Percentiles rank a stretch among this genome's conserved stretches.
Evolutionary conservation across 2,329 filamentous ascomycete species (phyloP).

Genomic region (Sarocladium oryzae): DNA sequence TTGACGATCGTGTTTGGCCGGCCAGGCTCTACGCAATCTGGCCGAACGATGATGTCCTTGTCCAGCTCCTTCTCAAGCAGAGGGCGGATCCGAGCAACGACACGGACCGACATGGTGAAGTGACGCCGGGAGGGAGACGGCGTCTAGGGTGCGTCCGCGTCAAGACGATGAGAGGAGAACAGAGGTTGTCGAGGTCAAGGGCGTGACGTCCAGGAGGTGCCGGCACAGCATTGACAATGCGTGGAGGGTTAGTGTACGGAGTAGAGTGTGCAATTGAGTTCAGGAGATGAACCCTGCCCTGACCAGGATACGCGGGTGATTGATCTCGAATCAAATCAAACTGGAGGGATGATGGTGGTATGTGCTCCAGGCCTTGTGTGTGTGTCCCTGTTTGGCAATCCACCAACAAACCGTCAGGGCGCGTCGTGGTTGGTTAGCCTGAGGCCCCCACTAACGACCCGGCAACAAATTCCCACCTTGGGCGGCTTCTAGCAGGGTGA

Average conservation of each 20-base stretch:
- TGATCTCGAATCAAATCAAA: background rate
- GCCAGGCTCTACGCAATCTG: slow-evolving; percentile 55
- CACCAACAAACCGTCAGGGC: slow-evolving; percentile 3
- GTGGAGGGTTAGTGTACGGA: background rate
- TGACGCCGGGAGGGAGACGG: slow-evolving; percentile 10
- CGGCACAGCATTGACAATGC: slow-evolving; percentile 3
- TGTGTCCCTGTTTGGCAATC: slow-evolving; percentile 1
- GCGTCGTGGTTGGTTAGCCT: slow-evolving; percentile 7
- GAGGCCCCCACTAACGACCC: slow-evolving; percentile 7
- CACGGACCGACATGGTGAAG: slow-evolving; percentile 59
- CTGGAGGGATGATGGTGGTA: background rate
- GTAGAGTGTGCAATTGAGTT: slow-evolving; percentile 6
- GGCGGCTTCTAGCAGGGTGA: background rate
- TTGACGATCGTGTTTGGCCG: slow-evolving; percentile 65
- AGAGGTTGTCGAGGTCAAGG: background rate
- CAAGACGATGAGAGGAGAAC: background rate
- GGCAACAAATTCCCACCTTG: slow-evolving; percentile 8
- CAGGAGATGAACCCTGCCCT: slow-evolving; percentile 7
- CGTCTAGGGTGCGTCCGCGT: background rate
- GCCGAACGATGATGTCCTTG: slow-evolving; percentile 76
- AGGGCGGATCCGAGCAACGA: slow-evolving; percentile 86
- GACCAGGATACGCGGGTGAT: slow-evolving; percentile 1
- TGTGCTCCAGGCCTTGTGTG: background rate
- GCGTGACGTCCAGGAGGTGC: slow-evolving; percentile 4
- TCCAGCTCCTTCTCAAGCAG: slow-evolving; percentile 80